These are phyloP conservation scores for Mycena pura DNA, from an alignment of 768 basidiomycete species.

Conservation along the genomic window DNA sequence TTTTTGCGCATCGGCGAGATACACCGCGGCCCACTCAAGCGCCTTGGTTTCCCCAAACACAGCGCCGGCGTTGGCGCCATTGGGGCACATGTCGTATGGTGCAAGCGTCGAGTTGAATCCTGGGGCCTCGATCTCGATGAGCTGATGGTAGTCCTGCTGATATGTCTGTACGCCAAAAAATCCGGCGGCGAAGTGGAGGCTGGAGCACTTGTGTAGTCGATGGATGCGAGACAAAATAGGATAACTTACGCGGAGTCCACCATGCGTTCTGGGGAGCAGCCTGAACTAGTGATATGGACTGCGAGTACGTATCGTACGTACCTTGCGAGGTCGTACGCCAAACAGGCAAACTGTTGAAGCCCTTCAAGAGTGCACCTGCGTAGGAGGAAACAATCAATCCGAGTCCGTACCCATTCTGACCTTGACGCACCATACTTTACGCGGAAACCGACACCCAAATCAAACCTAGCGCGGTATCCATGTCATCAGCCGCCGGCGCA, in stretches of 20 bases:
- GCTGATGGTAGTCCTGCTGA: conserved; percentile 62
- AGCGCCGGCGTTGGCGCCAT: conserved; percentile 52
- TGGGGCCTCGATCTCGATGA: conserved; percentile 60
- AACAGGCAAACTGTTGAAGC: conserved; percentile 58
- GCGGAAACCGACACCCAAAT: conserved; percentile 62
- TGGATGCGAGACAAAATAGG: not conserved
- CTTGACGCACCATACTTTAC: conserved; percentile 66
- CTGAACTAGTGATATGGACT: not conserved
- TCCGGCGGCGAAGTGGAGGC: conserved; percentile 59
- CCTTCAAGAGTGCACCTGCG: conserved; percentile 44
- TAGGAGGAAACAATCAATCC: not conserved
- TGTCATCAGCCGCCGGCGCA: not conserved
- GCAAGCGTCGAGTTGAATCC: conserved; percentile 70
- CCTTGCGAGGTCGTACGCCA: conserved; percentile 68
- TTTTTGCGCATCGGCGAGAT: conserved; percentile 60
- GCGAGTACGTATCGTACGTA: conserved; percentile 25
- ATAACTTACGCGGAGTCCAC: conserved; percentile 50
- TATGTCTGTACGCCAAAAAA: conserved; percentile 62
- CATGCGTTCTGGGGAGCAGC: conserved; percentile 52
- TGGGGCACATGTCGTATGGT: conserved; percentile 70
- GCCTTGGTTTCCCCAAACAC: conserved; percentile 52
- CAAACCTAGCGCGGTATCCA: conserved; percentile 35
- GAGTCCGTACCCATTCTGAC: conserved; percentile 29
- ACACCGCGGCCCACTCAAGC: conserved; percentile 63
- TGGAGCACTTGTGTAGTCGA: conserved; percentile 12